These are phyloP conservation scores for Globisporangium paddicum DNA, from an alignment of 352 stramenopile genomes.

Conservation along the genomic window DNA sequence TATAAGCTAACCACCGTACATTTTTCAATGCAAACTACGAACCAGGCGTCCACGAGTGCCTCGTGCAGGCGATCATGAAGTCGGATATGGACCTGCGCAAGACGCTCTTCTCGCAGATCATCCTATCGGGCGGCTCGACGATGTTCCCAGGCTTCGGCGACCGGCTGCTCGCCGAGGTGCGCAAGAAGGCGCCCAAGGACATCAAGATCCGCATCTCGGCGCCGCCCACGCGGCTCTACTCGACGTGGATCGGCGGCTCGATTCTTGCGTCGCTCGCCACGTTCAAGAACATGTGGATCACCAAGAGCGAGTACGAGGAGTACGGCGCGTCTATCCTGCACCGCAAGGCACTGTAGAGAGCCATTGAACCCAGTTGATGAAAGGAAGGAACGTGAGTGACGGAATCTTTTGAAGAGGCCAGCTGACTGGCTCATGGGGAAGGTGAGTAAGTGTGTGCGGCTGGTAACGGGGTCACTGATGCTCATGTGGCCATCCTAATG, in stretches of 20 bases:
- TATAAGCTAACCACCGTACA: background rate
- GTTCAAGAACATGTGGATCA: slow-evolving; percentile 99
- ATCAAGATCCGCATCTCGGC: slow-evolving; percentile 96
- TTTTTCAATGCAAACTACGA: too few species aligned
- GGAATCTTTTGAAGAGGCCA: too few species aligned
- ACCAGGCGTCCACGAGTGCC: slow-evolving; percentile 84
- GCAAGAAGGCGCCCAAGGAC: slow-evolving; percentile 85
- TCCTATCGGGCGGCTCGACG: slow-evolving; percentile 93
- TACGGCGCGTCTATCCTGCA: slow-evolving; percentile 96
- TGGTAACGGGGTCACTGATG: too few species aligned
- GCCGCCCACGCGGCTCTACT: slow-evolving; percentile 93
- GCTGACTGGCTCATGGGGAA: too few species aligned
- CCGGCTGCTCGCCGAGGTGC: slow-evolving; percentile 92
- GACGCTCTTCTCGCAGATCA: slow-evolving; percentile 92
- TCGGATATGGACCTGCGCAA: slow-evolving; percentile 96
- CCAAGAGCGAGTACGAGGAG: slow-evolving; percentile 98
- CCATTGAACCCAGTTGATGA: too few species aligned
- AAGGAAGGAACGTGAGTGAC: too few species aligned
- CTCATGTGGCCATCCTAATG: too few species aligned
- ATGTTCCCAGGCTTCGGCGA: slow-evolving; percentile 95
- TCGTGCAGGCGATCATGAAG: slow-evolving; percentile 95
- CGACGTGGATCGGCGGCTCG: slow-evolving; percentile 97
- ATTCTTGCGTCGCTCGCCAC: slow-evolving; percentile 96
- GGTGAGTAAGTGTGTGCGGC: background rate
- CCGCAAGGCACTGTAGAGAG: slow-evolving; percentile 90